A percentile compares a stretch with the other conserved stretches of the same genome.
Evolutionary conservation across 2,329 filamentous ascomycete species (phyloP).

Genomic region (Cucurbitaria berberidis): DNA sequence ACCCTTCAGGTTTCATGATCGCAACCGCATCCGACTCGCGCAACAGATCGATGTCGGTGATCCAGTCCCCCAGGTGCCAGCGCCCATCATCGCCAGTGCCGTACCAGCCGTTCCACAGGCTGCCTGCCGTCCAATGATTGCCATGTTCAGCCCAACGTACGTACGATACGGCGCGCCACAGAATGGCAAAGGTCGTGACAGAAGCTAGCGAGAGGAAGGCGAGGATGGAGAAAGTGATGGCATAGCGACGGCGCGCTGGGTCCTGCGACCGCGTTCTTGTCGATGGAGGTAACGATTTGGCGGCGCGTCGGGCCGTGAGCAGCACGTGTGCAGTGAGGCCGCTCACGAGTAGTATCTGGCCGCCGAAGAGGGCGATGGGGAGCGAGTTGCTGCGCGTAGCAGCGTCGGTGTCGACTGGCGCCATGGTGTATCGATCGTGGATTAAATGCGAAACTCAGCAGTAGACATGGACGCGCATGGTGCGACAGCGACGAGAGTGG

Average conservation of each 20-base stretch:
- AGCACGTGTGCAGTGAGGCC: conserved; percentile 39
- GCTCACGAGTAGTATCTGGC: conserved; percentile 39
- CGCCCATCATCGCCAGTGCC: conserved; percentile 41
- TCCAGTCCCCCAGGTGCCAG: conserved; percentile 58
- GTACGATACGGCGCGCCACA: conserved; percentile 58
- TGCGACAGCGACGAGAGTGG: conserved; percentile 9
- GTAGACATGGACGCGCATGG: conserved; percentile 17
- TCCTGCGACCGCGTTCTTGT: conserved; percentile 43
- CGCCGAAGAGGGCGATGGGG: conserved; percentile 40
- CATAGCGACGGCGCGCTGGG: conserved; percentile 38
- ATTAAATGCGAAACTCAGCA: conserved; percentile 5
- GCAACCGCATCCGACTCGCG: conserved; percentile 62
- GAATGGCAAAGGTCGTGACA: conserved; percentile 53
- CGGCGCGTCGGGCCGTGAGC: conserved; percentile 38
- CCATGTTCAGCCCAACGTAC: conserved; percentile 56
- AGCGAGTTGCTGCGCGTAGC: conserved; percentile 40
- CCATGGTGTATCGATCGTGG: conserved; percentile 32
- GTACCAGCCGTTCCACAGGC: conserved; percentile 49
- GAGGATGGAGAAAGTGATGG: conserved; percentile 52
- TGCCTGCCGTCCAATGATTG: conserved; percentile 51
- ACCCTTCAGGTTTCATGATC: conserved; percentile 60
- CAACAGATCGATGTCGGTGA: conserved; percentile 60
- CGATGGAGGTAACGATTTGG: conserved; percentile 41
- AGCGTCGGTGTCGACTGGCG: conserved; percentile 42
- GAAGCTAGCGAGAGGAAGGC: conserved; percentile 54